A percentile compares a stretch with the other conserved stretches of the same genome.
phyloP scores from a whole-genome alignment of 2,329 filamentous ascomycete species.

The Ophiostoma ips region DNA sequence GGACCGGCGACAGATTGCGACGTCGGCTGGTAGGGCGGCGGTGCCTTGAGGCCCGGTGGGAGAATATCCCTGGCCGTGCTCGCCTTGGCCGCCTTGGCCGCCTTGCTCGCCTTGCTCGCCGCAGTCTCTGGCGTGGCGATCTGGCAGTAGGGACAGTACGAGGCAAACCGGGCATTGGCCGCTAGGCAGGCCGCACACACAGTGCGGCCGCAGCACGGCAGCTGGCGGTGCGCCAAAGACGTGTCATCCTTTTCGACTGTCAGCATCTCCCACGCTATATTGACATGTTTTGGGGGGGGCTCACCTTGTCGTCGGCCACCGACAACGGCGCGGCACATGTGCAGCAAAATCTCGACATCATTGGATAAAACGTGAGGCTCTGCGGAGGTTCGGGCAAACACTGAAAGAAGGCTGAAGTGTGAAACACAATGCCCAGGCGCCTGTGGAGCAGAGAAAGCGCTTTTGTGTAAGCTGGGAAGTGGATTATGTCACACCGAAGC shows the following conservation, averaged over 20 bases:
- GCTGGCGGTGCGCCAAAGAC: conserved; percentile 33
- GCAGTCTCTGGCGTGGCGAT: conserved; percentile 31
- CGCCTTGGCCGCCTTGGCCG: neutral
- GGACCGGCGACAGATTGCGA: neutral
- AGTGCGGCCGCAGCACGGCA: conserved; percentile 55
- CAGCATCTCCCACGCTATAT: neutral
- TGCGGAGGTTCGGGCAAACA: too few relatives aligned
- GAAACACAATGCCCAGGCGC: too few relatives aligned
- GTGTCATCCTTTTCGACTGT: conserved; percentile 15
- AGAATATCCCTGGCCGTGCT: conserved; percentile 21
- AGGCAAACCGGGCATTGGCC: conserved; percentile 54
- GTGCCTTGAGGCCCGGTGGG: conserved; percentile 50
- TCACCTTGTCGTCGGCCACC: conserved; percentile 12
- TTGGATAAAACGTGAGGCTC: neutral
- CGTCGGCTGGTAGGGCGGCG: conserved; percentile 41
- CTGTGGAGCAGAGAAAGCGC: too few relatives aligned
- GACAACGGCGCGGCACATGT: conserved; percentile 53
- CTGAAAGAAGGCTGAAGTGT: too few relatives aligned
- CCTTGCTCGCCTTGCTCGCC: neutral
- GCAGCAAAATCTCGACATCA: conserved; percentile 35
- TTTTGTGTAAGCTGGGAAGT: too few relatives aligned
- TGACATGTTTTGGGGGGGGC: neutral
- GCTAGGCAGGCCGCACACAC: conserved; percentile 60
- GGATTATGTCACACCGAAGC: too few relatives aligned
- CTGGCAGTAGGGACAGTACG: conserved; percentile 64